These are phyloP conservation scores for Penicillium sp. DNA, from an alignment of 2,329 filamentous ascomycete genomes.

Conservation along the genomic window DNA sequence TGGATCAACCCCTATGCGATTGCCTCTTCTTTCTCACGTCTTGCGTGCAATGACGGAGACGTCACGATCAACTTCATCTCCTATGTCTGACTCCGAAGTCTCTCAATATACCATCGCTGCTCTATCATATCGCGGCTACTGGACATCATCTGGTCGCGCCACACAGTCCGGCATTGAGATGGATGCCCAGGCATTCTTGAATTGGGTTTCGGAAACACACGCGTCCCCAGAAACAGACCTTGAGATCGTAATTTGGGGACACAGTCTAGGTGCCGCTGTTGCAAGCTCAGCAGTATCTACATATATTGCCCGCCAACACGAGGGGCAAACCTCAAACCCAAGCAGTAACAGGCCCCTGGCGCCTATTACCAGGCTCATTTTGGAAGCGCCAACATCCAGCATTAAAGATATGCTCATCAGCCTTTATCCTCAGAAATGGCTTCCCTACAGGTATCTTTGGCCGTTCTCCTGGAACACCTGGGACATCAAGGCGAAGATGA, in stretches of 20 bases:
- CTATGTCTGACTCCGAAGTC: not conserved
- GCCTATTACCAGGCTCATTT: conserved; percentile 53
- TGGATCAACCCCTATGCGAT: conserved; percentile 31
- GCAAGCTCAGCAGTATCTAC: conserved; percentile 60
- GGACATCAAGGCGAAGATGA: conserved; percentile 47
- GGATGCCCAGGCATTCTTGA: conserved; percentile 64
- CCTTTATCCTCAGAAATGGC: conserved; percentile 75
- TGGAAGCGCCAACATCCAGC: conserved; percentile 75
- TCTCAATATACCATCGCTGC: conserved; percentile 44
- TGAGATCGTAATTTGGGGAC: conserved; percentile 67
- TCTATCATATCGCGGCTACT: conserved; percentile 68
- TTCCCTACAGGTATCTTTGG: conserved; percentile 72
- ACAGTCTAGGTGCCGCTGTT: conserved; percentile 72
- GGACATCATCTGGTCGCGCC: conserved; percentile 70
- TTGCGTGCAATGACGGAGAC: conserved; percentile 31
- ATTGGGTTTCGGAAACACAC: conserved; percentile 56
- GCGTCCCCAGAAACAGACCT: conserved; percentile 17
- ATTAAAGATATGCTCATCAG: conserved; percentile 67
- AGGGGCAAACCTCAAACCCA: not conserved
- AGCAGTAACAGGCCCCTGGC: not conserved
- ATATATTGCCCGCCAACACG: conserved; percentile 31
- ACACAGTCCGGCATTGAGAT: conserved; percentile 68
- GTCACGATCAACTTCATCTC: not conserved
- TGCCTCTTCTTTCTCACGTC: conserved; percentile 47
- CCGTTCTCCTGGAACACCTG: conserved; percentile 67